Percentiles rank a stretch among this genome's conserved stretches.
Conservation (phyloP, 1,284 basidiomycete genomes). For the Heterobasidion parviporum region DNA sequence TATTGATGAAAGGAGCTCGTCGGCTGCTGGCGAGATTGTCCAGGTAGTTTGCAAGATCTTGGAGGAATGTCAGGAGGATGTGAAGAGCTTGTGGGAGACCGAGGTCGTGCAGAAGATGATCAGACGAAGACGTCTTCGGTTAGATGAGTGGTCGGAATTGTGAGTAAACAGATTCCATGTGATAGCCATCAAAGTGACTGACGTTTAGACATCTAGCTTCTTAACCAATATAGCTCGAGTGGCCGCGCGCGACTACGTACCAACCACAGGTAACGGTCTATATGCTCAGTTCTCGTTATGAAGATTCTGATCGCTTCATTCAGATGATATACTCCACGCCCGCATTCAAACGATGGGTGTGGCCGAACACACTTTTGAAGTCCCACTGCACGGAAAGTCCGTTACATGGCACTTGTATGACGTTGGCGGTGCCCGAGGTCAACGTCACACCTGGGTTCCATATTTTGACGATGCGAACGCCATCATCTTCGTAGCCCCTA, state of each 20-base stretch:
- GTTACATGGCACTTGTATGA: conserved; percentile 78
- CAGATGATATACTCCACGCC: conserved; percentile 77
- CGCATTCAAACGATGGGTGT: conserved; percentile 82
- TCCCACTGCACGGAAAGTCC: conserved; percentile 64
- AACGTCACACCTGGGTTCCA: conserved; percentile 74
- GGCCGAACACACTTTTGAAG: conserved; percentile 66
- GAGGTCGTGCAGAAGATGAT: conserved; percentile 60
- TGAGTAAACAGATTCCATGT: conserved; percentile 30
- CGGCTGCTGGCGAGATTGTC: conserved; percentile 42
- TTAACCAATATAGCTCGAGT: conserved; percentile 63
- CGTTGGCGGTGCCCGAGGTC: conserved; percentile 77
- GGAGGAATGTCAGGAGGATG: conserved; percentile 48
- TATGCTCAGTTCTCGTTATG: conserved; percentile 1
- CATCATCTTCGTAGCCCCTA: conserved; percentile 81
- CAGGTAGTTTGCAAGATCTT: conserved; percentile 54
- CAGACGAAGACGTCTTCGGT: conserved; percentile 55
- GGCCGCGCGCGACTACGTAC: conserved; percentile 56
- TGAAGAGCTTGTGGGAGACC: conserved; percentile 62
- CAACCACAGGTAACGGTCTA: conserved; percentile 49
- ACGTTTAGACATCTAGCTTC: conserved; percentile 40
- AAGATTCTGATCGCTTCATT: conserved; percentile 17
- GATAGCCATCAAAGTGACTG: background rate
- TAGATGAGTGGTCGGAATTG: conserved; percentile 83
- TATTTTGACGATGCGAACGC: conserved; percentile 82
- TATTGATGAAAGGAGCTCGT: conserved; percentile 10